Evolutionary conservation across 2,329 filamentous ascomycete genomes (phyloP), one percentile per base, ranked within the genome.

Genomic region (Beauveria pseudobassiana): DNA sequence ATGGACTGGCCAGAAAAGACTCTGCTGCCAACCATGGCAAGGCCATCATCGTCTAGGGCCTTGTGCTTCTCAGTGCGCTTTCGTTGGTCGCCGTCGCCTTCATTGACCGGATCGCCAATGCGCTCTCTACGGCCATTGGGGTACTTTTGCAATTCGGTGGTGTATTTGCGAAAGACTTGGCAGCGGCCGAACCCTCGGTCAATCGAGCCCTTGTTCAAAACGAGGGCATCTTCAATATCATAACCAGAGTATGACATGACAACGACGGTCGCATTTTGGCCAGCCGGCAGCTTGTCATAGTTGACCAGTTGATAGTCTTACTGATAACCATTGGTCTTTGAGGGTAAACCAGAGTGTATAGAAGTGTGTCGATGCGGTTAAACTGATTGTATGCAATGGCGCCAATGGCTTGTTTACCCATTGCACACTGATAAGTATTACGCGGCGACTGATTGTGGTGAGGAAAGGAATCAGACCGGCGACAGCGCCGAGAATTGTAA

Each of bases 171-270:
- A 81, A 97, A 93, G n/a, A 98, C 95, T 72, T 99, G 96, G 70
- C 95, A 98, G 43, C 95, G 87, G 51, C 95, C 96, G 70, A 98
- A 99, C 5, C 95, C 96, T 69, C 95, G 86, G 69, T 99, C 96
- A 63, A 92, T 88, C 0, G 93, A 97, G 10, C 92, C 93, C 78
- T 97, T 98, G 79, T 99, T 99, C 64, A 99, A 75, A 2, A 99
- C 93, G 20, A 99, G 82, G 10, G 95, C 95, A 80, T 99, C 95
- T 80, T 99, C 95, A 68, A 99, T 99, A 85, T 99, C 95, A 76
- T 99, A 99, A 26, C 95, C 95, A 12, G 93, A 98, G 76, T 95
- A 99, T 54, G 93, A 98, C 95, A 99, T 99, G 76, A 99, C 95
- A 6, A 96, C 95, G 28, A 99, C 95, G 1, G 91, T 96, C 5